phyloP scores from a whole-genome alignment of 164 flowering plant species.

The grape (Vitis vinifera) region ASM3070453v1 NC_081805.1:2083501-2084000 shows the following conservation, averaged over 20 bases:
- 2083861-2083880: neutral
- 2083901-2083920: neutral
- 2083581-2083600: constrained; percentile 84
- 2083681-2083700: constrained; percentile 83
- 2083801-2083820: neutral
- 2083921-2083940: neutral
- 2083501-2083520: too few species aligned
- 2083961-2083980: neutral
- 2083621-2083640: constrained; percentile 88
- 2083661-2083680: constrained; percentile 71
- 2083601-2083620: constrained; percentile 94
- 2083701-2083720: constrained; percentile 85
- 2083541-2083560: constrained; percentile 2
- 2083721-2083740: constrained; percentile 76
- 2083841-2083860: neutral
- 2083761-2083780: constrained; percentile 48
- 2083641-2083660: constrained; percentile 79
- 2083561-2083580: constrained; percentile 67
- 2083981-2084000: neutral
- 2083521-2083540: neutral
- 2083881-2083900: neutral
- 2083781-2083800: neutral
- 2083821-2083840: neutral
- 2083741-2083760: constrained; percentile 86
- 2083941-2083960: neutral